Percentiles rank a stretch among this genome's conserved stretches.
Evolutionary conservation across 495 filamentous ascomycete genomes (phyloP).

Genomic region (Xylaria cubensis): DNA sequence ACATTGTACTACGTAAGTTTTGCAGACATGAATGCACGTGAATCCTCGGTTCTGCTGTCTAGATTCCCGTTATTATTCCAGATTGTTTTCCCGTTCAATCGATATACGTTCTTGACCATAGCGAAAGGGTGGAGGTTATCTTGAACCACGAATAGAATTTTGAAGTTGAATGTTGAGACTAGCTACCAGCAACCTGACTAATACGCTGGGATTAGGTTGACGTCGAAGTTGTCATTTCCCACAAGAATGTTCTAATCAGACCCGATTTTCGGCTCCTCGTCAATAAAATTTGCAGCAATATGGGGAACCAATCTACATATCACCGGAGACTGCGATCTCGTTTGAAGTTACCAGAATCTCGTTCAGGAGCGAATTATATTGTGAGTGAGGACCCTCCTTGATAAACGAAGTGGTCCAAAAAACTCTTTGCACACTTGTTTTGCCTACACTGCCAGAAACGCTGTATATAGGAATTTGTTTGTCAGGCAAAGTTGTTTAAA

Average conservation of each 20-base stretch:
- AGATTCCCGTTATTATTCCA: neutral
- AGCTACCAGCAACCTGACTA: too few relatives aligned
- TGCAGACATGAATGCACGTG: constrained; percentile 7
- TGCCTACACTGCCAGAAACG: neutral
- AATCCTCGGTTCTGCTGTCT: too few relatives aligned
- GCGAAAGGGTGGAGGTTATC: neutral
- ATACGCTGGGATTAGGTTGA: neutral
- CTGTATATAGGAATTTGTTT: neutral
- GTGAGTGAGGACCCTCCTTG: neutral
- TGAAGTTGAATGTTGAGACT: neutral
- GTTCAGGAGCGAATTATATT: neutral
- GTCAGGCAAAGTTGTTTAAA: neutral
- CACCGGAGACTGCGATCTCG: neutral
- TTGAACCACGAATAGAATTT: neutral
- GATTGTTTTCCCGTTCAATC: neutral
- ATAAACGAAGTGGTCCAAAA: neutral
- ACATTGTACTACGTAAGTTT: neutral
- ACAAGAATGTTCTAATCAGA: neutral
- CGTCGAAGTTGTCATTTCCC: neutral
- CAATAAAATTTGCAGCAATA: neutral
- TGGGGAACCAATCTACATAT: neutral
- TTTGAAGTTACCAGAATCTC: neutral
- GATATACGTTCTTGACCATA: neutral
- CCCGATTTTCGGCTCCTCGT: neutral
- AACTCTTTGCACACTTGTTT: neutral